These are phyloP conservation scores for Salix arbutifolia DNA, from an alignment of 345 rosid genomes.

Conservation along the genomic window DNA sequence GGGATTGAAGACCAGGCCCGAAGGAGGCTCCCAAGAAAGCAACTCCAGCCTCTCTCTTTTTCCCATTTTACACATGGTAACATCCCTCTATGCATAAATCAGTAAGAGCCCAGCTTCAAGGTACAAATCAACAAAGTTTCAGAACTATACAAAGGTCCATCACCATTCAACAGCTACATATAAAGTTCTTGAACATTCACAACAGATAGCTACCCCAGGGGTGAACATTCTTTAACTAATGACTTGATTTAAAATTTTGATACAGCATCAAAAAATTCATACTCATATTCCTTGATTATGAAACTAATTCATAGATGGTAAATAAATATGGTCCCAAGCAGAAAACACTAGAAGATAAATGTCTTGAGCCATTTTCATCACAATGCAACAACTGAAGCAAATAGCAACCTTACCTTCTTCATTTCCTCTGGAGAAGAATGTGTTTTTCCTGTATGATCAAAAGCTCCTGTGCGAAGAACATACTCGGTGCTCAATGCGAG, in stretches of 20 bases:
- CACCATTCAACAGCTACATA: background rate
- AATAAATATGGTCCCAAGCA: background rate
- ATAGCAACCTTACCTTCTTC: slow-evolving; percentile 51
- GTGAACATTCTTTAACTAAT: background rate
- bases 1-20: background rate
- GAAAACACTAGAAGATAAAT: background rate
- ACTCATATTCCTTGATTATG: background rate
- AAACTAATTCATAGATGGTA: background rate
- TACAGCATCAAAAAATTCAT: background rate
- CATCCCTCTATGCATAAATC: background rate
- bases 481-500: slow-evolving; percentile 94
- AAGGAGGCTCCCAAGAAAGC: background rate
- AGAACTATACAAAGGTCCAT: background rate
- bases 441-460: slow-evolving; percentile 79
- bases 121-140: background rate
- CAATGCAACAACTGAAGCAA: background rate
- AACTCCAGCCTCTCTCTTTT: background rate
- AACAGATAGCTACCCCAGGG: background rate
- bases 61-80: background rate
- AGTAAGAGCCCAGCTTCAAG: background rate
- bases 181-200: background rate
- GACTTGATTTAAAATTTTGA: background rate
- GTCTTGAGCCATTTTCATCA: background rate
- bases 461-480: slow-evolving; percentile 94
- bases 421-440: slow-evolving; percentile 73